These are phyloP conservation scores for Exophiala lecanii-corni DNA, from an alignment of 2,329 filamentous ascomycete species.

Conservation along the genomic window DNA sequence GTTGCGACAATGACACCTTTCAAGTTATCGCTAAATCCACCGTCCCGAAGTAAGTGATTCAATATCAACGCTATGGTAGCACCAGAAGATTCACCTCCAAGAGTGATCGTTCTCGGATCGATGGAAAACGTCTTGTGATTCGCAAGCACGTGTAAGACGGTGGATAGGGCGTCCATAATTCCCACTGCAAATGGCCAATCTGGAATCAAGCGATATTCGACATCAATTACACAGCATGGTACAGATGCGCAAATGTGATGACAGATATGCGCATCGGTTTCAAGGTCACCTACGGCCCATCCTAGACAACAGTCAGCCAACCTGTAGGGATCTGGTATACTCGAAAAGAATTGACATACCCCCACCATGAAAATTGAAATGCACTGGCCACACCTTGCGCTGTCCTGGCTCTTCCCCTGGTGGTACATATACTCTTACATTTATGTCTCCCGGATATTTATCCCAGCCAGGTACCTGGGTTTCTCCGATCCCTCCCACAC, in stretches of 20 bases:
- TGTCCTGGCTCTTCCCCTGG: slow-evolving; percentile 24
- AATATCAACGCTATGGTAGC: slow-evolving; percentile 25
- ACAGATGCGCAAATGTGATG: slow-evolving; percentile 27
- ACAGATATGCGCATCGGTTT: slow-evolving; percentile 26
- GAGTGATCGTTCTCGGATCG: slow-evolving; percentile 23
- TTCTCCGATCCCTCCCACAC: slow-evolving; percentile 27
- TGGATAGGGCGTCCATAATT: slow-evolving; percentile 24
- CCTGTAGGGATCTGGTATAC: neutral
- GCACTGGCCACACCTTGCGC: slow-evolving; percentile 27
- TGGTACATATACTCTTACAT: slow-evolving; percentile 26
- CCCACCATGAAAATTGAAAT: slow-evolving; percentile 28
- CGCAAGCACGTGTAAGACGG: slow-evolving; percentile 22
- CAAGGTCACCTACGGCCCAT: slow-evolving; percentile 26
- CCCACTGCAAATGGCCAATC: slow-evolving; percentile 26
- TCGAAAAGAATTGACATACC: slow-evolving; percentile 14
- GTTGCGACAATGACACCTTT: slow-evolving; percentile 26
- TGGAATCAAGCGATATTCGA: slow-evolving; percentile 26
- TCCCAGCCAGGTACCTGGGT: slow-evolving; percentile 25
- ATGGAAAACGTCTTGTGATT: slow-evolving; percentile 27
- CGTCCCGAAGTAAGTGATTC: slow-evolving; percentile 24
- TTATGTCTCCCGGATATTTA: slow-evolving; percentile 26
- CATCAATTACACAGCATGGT: slow-evolving; percentile 26
- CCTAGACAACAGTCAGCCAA: slow-evolving; percentile 10
- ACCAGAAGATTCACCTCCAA: slow-evolving; percentile 26
- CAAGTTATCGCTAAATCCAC: slow-evolving; percentile 15